Evolutionary conservation across 805 yeast genomes (phyloP).

Genomic region (Isabelozyma heimii): DNA sequence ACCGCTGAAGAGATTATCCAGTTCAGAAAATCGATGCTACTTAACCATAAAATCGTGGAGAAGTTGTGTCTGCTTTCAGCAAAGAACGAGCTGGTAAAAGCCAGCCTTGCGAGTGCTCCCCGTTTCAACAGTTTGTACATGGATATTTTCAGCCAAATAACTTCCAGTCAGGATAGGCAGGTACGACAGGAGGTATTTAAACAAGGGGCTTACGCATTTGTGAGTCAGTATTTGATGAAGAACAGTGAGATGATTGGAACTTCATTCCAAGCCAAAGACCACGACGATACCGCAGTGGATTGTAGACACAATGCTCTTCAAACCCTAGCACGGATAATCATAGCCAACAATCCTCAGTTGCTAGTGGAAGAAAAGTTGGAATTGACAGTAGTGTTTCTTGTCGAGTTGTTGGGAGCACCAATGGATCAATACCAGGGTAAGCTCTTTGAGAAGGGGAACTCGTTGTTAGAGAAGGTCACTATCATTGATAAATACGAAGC

Average conservation of each 20-base stretch:
- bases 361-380: conserved; percentile 40
- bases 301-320: conserved; percentile 33
- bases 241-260: conserved; percentile 13
- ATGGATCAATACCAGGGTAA: conserved; percentile 16
- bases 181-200: conserved; percentile 37
- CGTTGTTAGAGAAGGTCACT: conserved; percentile 27
- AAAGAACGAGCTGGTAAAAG: background rate
- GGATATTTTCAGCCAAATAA: conserved; percentile 31
- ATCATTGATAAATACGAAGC: conserved; percentile 51
- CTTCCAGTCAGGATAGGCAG: conserved; percentile 20
- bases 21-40: conserved; percentile 28
- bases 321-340: conserved; percentile 43
- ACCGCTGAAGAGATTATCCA: conserved; percentile 22
- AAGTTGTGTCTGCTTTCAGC: background rate
- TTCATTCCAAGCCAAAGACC: conserved; percentile 15
- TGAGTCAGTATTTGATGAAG: conserved; percentile 37
- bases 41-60: conserved; percentile 19
- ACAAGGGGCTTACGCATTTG: conserved; percentile 43
- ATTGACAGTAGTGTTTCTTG: conserved; percentile 46
- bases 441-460: conserved; percentile 3
- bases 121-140: conserved; percentile 22
- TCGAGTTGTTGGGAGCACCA: conserved; percentile 42
- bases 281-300: conserved; percentile 14
- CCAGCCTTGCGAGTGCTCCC: conserved; percentile 2
- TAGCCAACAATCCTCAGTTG: conserved; percentile 40